Evolutionary conservation across 2,329 filamentous ascomycete genomes (phyloP), one percentile per base, ranked within the genome.

Genomic region (Pestalotiopsis sp.): DNA sequence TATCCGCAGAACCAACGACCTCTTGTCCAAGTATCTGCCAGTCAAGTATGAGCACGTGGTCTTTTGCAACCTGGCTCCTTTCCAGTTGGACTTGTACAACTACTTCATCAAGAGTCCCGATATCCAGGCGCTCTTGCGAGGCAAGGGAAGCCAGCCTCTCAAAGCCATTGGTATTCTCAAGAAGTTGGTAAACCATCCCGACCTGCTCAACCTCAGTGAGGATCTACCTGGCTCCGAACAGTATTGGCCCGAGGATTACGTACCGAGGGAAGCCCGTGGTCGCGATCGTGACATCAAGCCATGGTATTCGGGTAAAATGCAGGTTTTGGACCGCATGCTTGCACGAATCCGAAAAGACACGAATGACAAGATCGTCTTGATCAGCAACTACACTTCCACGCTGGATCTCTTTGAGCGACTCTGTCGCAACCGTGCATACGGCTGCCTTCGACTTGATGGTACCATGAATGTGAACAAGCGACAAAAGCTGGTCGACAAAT

Each of bases 11-110:
- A 98, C 95, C 3, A 99, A 99, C 85, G 96, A 99, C 76, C 97
- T 99, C 70, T 82, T 99, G 26, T 98, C 95, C 64, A 99, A 99
- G 79, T 99, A 99, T 77, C 82, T 99, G 68, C 96, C 96, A 0
- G 91, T 98, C 83, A 99, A 99, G 83, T 99, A 99, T 80, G 96
- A 99, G 80, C 96, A 99, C 78, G 96, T 99, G 38, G 96, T 99
- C 1, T 99, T 99, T 81, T 99, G 96, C 85, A 95, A 95, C 73
- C 86, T 97, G 59, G 92, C 96, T 17, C 92, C 93, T 0, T 98
- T 99, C 81, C 96, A 99, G 79, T 86, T 94, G 66, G 93, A 93
- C 72, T 84, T 99, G 1, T 99, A 99, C 84, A 97, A 97, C 75
- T 93, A 98, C 79, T 99, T 99, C 79, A 94, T 99, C 79, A 93